Percentiles rank a stretch among this genome's conserved stretches.
These are phyloP conservation scores for Petunia axillaris DNA, from an alignment of 257 asterid species.

Conservation along the genomic window DNA sequence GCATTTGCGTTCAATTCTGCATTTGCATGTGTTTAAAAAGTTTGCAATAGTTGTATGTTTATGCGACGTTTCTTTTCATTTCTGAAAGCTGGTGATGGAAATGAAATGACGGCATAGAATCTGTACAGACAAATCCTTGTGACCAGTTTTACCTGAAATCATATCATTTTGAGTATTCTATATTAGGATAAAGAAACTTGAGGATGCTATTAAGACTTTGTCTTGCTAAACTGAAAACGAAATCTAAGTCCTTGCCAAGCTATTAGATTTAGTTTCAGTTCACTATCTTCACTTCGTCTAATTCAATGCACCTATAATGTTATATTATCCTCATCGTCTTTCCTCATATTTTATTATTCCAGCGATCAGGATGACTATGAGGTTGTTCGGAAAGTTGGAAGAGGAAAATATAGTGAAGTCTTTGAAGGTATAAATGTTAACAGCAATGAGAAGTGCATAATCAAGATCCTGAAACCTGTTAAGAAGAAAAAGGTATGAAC, in stretches of 20 bases:
- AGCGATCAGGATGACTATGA: slow-evolving; percentile 94
- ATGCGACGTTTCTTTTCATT: not conserved
- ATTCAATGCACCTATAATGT: slow-evolving; percentile 20
- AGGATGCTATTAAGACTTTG: not conserved
- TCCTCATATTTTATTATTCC: slow-evolving; percentile 32
- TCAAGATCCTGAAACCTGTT: slow-evolving; percentile 94
- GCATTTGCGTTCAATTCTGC: not conserved
- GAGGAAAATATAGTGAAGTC: slow-evolving; percentile 97
- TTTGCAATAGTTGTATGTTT: not conserved
- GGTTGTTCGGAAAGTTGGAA: slow-evolving; percentile 93
- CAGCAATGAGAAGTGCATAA: slow-evolving; percentile 78
- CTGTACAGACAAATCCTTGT: not conserved
- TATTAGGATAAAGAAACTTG: not conserved
- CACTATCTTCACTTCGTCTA: not conserved
- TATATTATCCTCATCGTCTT: slow-evolving; percentile 22
- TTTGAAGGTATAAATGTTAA: slow-evolving; percentile 90
- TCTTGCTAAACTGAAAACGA: not conserved
- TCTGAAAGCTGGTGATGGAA: not conserved
- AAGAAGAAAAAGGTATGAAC: slow-evolving; percentile 86
- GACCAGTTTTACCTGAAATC: not conserved
- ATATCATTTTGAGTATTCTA: not conserved
- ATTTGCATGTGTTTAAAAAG: not conserved
- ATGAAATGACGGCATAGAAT: not conserved
- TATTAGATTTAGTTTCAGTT: slow-evolving; percentile 2
- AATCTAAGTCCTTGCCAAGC: no score